Evolutionary conservation across 192 early-diverging fungal species (phyloP), one percentile per base, ranked within the genome.

Genomic region (Phlyctochytrium bullatum): DNA sequence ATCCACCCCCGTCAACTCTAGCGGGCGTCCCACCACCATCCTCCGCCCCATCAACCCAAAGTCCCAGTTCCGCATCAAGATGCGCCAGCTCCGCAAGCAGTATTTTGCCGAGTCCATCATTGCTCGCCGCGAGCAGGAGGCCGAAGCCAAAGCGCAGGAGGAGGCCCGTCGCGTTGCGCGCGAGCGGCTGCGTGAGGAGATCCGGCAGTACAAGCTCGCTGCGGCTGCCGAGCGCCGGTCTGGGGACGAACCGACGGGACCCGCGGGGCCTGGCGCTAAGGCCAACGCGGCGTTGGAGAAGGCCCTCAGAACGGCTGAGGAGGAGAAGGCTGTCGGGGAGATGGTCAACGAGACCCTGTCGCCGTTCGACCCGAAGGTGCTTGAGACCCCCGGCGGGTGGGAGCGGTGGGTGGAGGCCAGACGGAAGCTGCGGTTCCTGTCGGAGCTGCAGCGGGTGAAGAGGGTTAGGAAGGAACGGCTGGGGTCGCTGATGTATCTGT

Each of bases 401-500:
- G 56, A 58, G 12, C 6, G 6, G 12, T 14, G 24, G 56, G 14
- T 29, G 6, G 24, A 58, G 56, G 23, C 10, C 24, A 14, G 6
- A 14, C 24, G 4, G 56, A 58, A 58, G 6, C 10, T 29, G 56
- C 56, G 56, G 6, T 58, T 29, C 24, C 23, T 14, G 56, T 58
- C 56, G 56, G 24, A 29, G 56, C 23, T 14, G 47, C 14, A 14
- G 47, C n/a, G 47, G 47, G 14, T 51, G 47, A 51, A n/a, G n/a
- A 51, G 47, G 47, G 14, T 14, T 14, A 51, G 47, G 47, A n/a
- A 76, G n/a, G 34, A 29, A 16, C 57, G 71, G 3, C 31, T 73
- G 30, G 67, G 64, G 23, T 58, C 65, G 6, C 67, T 76, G 2
- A 6, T 73, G 61, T 67, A 76, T 40, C 70, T 76, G 25, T 76